Evolutionary conservation across 139 green algal genomes (phyloP).

Genomic region (Chlorella sp.): DNA sequence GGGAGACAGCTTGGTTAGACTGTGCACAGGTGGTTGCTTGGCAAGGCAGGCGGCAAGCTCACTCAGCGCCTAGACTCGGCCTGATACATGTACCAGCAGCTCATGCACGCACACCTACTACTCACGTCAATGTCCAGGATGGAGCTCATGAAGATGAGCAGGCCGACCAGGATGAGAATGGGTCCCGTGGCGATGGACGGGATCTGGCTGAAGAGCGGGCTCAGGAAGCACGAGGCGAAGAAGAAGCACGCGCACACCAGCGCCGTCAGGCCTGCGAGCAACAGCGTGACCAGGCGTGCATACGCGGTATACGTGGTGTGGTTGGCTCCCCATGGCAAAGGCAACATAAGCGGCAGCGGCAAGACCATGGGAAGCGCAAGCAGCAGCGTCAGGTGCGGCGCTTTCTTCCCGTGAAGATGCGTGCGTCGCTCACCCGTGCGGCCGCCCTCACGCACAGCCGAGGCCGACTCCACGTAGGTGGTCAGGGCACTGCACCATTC

Average conservation of each 20-base stretch:
- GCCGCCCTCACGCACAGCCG: conserved; percentile 42
- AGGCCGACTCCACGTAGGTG: conserved; percentile 43
- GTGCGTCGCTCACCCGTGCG: conserved; percentile 30
- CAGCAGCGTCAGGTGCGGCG: no score
- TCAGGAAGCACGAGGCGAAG: conserved; percentile 19
- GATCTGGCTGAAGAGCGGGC: conserved; percentile 23
- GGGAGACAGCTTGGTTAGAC: no score
- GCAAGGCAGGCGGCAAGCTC: no score
- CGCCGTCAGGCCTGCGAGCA: conserved; percentile 27
- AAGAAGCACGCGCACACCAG: conserved; percentile 38
- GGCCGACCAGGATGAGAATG: conserved; percentile 37
- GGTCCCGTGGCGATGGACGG: conserved; percentile 43
- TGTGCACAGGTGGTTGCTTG: no score
- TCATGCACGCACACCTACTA: not conserved
- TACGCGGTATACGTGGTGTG: no score
- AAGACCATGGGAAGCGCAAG: no score
- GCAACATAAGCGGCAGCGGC: no score
- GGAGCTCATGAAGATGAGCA: conserved; percentile 46
- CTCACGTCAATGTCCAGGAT: conserved; percentile 18
- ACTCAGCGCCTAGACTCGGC: no score
- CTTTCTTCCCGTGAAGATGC: no score
- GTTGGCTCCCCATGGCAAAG: no score
- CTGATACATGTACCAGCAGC: no score
- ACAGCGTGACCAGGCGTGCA: no score
- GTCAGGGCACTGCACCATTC: conserved; percentile 39